A percentile compares a stretch with the other conserved stretches of the same genome.
Evolutionary conservation across 345 rosid species (phyloP).

Genomic region (Citrus reticulata): DNA sequence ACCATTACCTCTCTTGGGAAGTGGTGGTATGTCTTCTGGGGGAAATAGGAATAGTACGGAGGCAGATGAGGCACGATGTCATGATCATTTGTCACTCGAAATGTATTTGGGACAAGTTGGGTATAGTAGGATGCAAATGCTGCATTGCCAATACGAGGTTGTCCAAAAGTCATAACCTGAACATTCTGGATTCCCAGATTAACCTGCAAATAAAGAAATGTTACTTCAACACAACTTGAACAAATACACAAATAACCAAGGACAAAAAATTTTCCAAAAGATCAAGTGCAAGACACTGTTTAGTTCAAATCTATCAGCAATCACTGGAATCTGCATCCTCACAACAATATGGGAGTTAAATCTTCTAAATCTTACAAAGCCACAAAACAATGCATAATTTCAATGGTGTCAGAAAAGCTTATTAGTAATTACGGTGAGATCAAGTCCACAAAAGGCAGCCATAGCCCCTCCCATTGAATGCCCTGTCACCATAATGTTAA

Average conservation of each 20-base stretch:
- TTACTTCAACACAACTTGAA: background rate
- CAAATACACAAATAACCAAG: background rate
- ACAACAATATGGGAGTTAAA: background rate
- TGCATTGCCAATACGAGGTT: conserved; percentile 94
- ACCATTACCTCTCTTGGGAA: conserved; percentile 82
- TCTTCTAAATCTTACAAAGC: background rate
- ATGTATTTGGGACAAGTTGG: conserved; percentile 62
- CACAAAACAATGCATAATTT: background rate
- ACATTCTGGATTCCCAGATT: conserved; percentile 58
- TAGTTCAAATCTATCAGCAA: background rate
- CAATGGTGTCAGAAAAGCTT: background rate
- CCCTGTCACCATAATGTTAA: conserved; percentile 75
- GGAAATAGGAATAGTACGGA: conserved; percentile 66
- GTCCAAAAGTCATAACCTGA: conserved; percentile 89
- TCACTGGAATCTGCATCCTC: background rate
- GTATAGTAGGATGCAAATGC: conserved; percentile 72
- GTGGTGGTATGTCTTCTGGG: conserved; percentile 94
- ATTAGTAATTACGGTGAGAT: conserved; percentile 52
- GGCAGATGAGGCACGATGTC: conserved; percentile 97
- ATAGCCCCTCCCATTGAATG: conserved; percentile 99
- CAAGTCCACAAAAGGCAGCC: conserved; percentile 89
- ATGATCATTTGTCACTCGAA: conserved; percentile 70
- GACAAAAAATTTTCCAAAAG: background rate
- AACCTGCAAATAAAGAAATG: conserved; percentile 45
- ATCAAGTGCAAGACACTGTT: background rate